Conservation (phyloP, 768 basidiomycete species). For the Psilocybe tampanensis region DNA sequence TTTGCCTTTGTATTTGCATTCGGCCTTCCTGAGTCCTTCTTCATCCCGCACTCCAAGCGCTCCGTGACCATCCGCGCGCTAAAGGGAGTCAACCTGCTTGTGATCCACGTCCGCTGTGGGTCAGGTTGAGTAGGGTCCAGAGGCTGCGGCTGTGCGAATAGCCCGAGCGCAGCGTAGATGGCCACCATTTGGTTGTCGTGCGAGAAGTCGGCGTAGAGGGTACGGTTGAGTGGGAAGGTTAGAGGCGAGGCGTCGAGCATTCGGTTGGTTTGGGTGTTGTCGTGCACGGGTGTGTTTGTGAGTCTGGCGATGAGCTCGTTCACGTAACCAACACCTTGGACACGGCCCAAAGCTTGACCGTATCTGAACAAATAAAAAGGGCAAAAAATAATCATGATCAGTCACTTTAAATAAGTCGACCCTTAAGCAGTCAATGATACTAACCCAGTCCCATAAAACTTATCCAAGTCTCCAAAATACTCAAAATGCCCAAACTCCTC, state of each 20-base stretch:
- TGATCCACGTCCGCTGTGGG: constrained; percentile 49
- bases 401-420: no score
- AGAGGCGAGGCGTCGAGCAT: constrained; percentile 63
- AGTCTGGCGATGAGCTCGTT: constrained; percentile 89
- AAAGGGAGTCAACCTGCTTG: constrained; percentile 72
- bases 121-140: constrained; percentile 37
- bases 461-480: constrained; percentile 72
- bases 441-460: constrained; percentile 79
- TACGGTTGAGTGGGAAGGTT: constrained; percentile 73
- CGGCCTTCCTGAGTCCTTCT: background rate
- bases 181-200: constrained; percentile 88
- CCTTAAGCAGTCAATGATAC: no score
- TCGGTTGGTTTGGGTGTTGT: constrained; percentile 74
- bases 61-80: constrained; percentile 76
- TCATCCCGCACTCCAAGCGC: constrained; percentile 52
- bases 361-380: constrained; percentile 41
- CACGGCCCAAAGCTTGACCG: constrained; percentile 67
- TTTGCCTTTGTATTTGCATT: no score
- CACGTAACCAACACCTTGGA: constrained; percentile 86
- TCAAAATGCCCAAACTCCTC: constrained; percentile 70
- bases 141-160: constrained; percentile 41
- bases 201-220: constrained; percentile 78
- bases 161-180: constrained; percentile 67
- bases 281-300: constrained; percentile 59
- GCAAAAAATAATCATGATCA: background rate